Evolutionary conservation across 1,284 basidiomycete species (phyloP).

Genomic region (Singerocomus rubriflavus): DNA sequence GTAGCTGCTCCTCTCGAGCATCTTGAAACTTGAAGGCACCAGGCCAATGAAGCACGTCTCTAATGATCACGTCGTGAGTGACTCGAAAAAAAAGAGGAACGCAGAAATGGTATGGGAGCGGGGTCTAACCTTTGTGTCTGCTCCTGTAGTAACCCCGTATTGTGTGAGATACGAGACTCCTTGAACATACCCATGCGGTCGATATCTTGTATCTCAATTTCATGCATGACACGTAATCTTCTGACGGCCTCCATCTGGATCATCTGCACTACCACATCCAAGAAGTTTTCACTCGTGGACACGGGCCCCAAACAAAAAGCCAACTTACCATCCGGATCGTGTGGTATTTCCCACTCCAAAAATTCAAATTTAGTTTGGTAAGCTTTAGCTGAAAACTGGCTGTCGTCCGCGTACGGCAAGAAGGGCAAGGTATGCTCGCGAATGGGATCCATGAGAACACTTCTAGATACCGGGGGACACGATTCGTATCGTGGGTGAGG

Average conservation of each 20-base stretch:
- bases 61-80: not conserved
- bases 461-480: slow-evolving; percentile 45
- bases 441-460: slow-evolving; percentile 37
- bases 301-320: not conserved
- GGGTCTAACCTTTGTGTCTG: slow-evolving; percentile 36
- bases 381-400: slow-evolving; percentile 36
- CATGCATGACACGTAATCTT: slow-evolving; percentile 34
- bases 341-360: slow-evolving; percentile 45
- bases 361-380: slow-evolving; percentile 39
- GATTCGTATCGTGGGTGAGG: slow-evolving; percentile 47
- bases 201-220: slow-evolving; percentile 30
- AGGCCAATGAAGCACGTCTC: slow-evolving; percentile 31
- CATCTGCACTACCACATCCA: slow-evolving; percentile 38
- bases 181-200: slow-evolving; percentile 35
- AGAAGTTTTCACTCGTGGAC: not conserved
- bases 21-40: slow-evolving; percentile 11
- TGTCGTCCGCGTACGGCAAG: slow-evolving; percentile 54
- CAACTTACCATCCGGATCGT: slow-evolving; percentile 51
- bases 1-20: slow-evolving; percentile 4
- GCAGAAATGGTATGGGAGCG: no score
- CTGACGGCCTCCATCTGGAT: slow-evolving; percentile 46
- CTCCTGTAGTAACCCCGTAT: slow-evolving; percentile 32
- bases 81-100: no score
- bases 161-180: slow-evolving; percentile 13
- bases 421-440: slow-evolving; percentile 46